Base-by-base conservation (phyloP, 148 eudicot species). In the Persicaria tinctoria region DNA sequence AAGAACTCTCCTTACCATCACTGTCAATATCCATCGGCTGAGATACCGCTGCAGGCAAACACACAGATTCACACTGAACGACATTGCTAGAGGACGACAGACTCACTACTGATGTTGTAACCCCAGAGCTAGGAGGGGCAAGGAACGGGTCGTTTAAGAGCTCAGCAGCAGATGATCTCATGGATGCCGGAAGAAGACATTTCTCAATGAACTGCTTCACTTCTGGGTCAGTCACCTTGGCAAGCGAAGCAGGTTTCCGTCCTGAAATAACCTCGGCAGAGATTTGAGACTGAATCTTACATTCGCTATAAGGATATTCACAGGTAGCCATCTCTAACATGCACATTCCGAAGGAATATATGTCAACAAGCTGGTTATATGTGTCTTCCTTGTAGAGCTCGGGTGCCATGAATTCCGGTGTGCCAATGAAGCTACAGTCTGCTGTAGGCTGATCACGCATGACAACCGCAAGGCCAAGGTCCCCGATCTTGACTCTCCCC, bases 291-390 rank as follows among this genome's bases (percentile, higher is more conserved):
- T 32, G 41, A 32, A 32, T 85, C 76, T 64, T 83, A 82, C 97
- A 93, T 79, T 93, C 96, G 38, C 79, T 85, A 71, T 93, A 93
- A 2, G 97, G 96, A 73, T 84, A 86, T 66, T 93, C 96, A 84
- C 89, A 87, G 1, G 97, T 93, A 6, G 82, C 79, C 84, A 93
- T 73, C 86, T 93, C 93, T 50, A 90, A 78, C 80, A 93, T 80
- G 78, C 98, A 93, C 96, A 93, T 85, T 27, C 98, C 98, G 46
- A 93, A 93, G 12, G 96, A 84, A 87, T 93, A 93, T 73, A 89
- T 77, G 79, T 93, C 96, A 13, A 93, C 91, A 66, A 90, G 87
- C 78, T 89, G 88, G 74, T 86, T 84, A 76, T 93, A 93, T 70
- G 90, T 89, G 64, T 90, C 96, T 16, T 93, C 93, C 76, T 87